These are phyloP conservation scores for Lophiotrema nucula DNA, from an alignment of 495 filamentous ascomycete genomes.

Conservation along the genomic window DNA sequence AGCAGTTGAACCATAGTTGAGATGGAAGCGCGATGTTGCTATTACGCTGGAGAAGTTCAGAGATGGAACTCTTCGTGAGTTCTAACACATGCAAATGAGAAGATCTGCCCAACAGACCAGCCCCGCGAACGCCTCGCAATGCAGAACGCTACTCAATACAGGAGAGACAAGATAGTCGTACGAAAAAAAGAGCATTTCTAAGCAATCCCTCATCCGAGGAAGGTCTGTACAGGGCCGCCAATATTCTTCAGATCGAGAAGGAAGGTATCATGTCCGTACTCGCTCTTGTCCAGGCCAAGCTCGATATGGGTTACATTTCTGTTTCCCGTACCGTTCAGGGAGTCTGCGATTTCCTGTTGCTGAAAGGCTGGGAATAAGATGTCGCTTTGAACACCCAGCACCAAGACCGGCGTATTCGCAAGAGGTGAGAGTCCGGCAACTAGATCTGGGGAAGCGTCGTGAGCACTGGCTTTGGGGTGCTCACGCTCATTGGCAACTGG, in stretches of 20 bases:
- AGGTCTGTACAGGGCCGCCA: conserved; percentile 74
- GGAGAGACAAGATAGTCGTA: background rate
- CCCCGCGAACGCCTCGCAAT: conserved; percentile 8
- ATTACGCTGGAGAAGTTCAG: too few species aligned
- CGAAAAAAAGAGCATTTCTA: background rate
- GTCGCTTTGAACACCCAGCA: conserved; percentile 93
- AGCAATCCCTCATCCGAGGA: conserved; percentile 56
- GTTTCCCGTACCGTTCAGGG: conserved; percentile 74
- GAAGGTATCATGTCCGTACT: conserved; percentile 98
- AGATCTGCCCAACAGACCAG: too few species aligned
- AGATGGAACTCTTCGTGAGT: too few species aligned
- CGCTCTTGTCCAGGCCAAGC: conserved; percentile 82
- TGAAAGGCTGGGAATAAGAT: conserved; percentile 99
- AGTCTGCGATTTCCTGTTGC: conserved; percentile 89
- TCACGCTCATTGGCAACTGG: background rate
- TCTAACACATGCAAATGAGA: too few species aligned
- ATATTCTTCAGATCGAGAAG: conserved; percentile 89
- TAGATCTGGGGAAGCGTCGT: conserved; percentile 68
- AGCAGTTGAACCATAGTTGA: too few species aligned
- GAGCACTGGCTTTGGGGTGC: conserved; percentile 4
- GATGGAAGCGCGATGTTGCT: too few species aligned
- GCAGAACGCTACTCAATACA: background rate
- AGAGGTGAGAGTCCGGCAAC: conserved; percentile 70
- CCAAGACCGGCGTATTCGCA: conserved; percentile 72
- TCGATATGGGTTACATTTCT: conserved; percentile 79